These are phyloP conservation scores for Amanita rimosa DNA, from an alignment of 768 basidiomycete species.

Conservation along the genomic window DNA sequence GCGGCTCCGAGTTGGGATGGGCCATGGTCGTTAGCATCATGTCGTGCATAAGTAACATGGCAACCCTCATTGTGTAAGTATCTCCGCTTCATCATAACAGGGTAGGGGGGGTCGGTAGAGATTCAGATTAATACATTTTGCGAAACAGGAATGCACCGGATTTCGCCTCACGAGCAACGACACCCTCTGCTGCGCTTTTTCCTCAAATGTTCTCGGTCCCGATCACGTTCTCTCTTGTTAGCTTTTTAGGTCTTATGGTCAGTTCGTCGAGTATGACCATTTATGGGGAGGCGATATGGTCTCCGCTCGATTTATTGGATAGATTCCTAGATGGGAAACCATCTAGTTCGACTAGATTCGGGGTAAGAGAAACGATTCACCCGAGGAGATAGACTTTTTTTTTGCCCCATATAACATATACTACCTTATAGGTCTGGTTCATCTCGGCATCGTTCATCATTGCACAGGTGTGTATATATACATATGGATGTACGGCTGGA, in stretches of 20 bases:
- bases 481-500: constrained; percentile 2
- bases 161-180: constrained; percentile 54
- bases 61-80: constrained; percentile 55
- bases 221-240: constrained; percentile 60
- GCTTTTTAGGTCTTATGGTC: constrained; percentile 75
- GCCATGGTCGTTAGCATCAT: constrained; percentile 61
- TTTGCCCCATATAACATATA: not conserved
- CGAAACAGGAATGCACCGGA: constrained; percentile 58
- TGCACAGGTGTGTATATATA: no score
- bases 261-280: constrained; percentile 67
- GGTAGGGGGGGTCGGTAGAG: no score
- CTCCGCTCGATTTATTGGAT: constrained; percentile 59
- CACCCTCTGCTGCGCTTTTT: constrained; percentile 43
- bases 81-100: constrained; percentile 3
- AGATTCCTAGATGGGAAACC: constrained; percentile 57
- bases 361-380: constrained; percentile 23
- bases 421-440: constrained; percentile 55
- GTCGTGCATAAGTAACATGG: constrained; percentile 75
- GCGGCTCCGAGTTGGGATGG: constrained; percentile 66
- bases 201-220: constrained; percentile 68
- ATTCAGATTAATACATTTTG: constrained; percentile 1
- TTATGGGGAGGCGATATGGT: constrained; percentile 73
- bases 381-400: not conserved
- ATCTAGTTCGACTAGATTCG: constrained; percentile 56
- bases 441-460: constrained; percentile 72